Conservation (phyloP, 106 monocot species). For the Narthecium ossifragum region DNA sequence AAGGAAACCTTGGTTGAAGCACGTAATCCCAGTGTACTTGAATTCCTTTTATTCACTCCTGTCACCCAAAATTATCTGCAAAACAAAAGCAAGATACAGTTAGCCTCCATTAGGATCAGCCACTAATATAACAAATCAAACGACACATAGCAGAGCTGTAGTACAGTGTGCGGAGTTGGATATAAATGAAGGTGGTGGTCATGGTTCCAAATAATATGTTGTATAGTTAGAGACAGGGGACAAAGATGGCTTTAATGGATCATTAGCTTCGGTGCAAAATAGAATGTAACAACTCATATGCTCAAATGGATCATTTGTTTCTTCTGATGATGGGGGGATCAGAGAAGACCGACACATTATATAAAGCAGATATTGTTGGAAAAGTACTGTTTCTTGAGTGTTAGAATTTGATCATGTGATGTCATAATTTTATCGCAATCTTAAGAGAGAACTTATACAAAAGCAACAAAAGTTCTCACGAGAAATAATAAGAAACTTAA, state of each 20-base stretch:
- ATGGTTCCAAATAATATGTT: constrained; percentile 98
- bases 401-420: constrained; percentile 77
- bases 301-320: constrained; percentile 83
- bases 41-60: constrained; percentile 86
- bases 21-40: constrained; percentile 86
- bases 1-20: constrained; percentile 98
- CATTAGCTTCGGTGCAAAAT: constrained; percentile 29
- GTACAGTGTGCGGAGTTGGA: constrained; percentile 89
- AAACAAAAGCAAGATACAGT: neutral
- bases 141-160: neutral
- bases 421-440: too few relatives aligned
- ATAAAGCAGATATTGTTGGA: constrained; percentile 85
- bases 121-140: neutral
- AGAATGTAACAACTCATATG: constrained; percentile 43
- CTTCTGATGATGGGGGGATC: constrained; percentile 77
- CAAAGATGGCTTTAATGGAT: constrained; percentile 99
- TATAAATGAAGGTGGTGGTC: constrained; percentile 89
- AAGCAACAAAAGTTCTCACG: neutral
- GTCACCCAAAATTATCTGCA: constrained; percentile 96
- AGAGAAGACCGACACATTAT: constrained; percentile 79
- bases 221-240: constrained; percentile 82
- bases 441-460: neutral
- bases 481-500: neutral
- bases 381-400: constrained; percentile 95
- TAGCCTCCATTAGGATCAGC: neutral